Conservation (phyloP, 345 rosid species). For the Odontarrhena argentea region DNA sequence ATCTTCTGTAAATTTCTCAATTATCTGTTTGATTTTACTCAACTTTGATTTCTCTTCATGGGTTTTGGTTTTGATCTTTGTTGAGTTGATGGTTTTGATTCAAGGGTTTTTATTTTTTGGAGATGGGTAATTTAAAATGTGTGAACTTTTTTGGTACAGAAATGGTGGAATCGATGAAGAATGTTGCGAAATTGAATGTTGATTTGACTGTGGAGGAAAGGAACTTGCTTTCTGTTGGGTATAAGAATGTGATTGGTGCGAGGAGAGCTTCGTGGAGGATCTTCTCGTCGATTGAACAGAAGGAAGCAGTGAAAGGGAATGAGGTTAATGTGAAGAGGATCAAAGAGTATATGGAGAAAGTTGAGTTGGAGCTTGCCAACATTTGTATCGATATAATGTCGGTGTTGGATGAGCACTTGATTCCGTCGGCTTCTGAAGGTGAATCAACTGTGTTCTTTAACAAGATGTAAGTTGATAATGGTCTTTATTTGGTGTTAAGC, state of each 20-base stretch:
- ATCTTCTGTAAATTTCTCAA: constrained; percentile 4
- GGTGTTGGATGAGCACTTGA: constrained; percentile 66
- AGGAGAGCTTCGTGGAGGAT: constrained; percentile 69
- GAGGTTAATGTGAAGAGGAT: constrained; percentile 57
- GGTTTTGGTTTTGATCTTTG: constrained; percentile 12
- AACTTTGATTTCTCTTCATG: constrained; percentile 4
- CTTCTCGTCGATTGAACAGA: constrained; percentile 56
- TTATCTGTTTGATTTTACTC: constrained; percentile 3
- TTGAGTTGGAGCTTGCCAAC: constrained; percentile 56
- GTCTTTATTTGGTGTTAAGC: constrained; percentile 8
- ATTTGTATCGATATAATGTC: constrained; percentile 62
- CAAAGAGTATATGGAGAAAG: constrained; percentile 60
- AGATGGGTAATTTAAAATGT: constrained; percentile 14
- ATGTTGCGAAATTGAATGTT: constrained; percentile 53
- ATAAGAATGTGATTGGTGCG: constrained; percentile 61
- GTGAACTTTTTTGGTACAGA: constrained; percentile 36
- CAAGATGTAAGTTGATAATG: constrained; percentile 55
- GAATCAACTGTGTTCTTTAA: constrained; percentile 70
- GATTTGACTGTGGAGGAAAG: constrained; percentile 62
- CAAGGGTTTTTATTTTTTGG: not conserved
- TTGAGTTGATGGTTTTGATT: not conserved
- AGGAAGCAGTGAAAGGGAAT: constrained; percentile 59
- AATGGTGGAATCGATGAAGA: constrained; percentile 61
- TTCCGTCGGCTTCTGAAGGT: constrained; percentile 58
- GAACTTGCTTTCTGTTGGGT: constrained; percentile 59